Base-by-base conservation (phyloP, 345 rosid species). In the Aegle marmelos region DNA sequence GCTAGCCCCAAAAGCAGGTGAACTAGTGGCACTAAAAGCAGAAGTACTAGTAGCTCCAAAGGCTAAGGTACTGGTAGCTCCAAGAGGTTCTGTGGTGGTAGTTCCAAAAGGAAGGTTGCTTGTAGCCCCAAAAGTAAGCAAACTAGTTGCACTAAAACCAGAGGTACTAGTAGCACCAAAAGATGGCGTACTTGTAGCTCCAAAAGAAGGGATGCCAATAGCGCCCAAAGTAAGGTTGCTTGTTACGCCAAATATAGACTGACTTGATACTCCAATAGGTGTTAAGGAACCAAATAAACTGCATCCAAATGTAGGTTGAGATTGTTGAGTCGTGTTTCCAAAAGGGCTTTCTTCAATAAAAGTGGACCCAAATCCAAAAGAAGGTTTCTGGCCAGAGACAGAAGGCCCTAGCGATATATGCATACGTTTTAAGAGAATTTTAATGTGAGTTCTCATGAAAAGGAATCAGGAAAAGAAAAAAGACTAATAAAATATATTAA, bases 341-440 rank as follows among this genome's bases (percentile, higher is more conserved):
- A 93, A 93, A 48, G 91, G 91, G 71, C 81, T 89, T 61, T 91
- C 28, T 68, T 85, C 91, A 76, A 88, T 87, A 19, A 83, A 78
- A 57, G 87, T 79, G 62, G 99, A 87, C 56, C 93, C 93, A 83
- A 92, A 89, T 76, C 97, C 97, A 83, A 93, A 93, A 57, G 87
- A 83, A 81, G 93, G 80, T 81, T 91, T 92, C 83, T 94, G 97
- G 66, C 98, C 93, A 70, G 90, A 92, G 25, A 78, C 75, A 80
- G 95, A 89, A 75, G 91, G 77, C 19, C 92, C 98, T 93, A 73
- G 68, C 62, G 64, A 58, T 71, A 71, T 39, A 74, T 9, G 60
- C n/a, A 31, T 63, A 64, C 7, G 6, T 2, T 53, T 17, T 59
- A 62, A 54, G 36, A 73, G 6, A 54, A 28, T 7, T 25, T 25